These are phyloP conservation scores for Kwoniella botswanensis DNA, from an alignment of 768 basidiomycete genomes.

Conservation along the genomic window DNA sequence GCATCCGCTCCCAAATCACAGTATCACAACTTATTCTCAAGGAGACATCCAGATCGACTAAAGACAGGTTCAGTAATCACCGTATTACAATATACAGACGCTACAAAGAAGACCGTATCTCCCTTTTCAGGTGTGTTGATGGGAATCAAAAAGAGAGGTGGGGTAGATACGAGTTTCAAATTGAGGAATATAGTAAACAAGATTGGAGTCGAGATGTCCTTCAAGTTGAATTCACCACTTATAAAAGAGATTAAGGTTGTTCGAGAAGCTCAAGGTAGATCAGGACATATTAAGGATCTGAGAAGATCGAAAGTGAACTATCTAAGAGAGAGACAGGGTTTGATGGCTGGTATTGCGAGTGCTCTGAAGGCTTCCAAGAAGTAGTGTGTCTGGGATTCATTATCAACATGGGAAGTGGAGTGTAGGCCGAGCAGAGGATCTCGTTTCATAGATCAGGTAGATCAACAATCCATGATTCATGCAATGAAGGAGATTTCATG, in stretches of 20 bases:
- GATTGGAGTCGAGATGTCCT: constrained; percentile 91
- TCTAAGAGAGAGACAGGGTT: constrained; percentile 52
- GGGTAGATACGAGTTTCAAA: constrained; percentile 80
- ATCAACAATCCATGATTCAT: no score
- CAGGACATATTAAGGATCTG: constrained; percentile 38
- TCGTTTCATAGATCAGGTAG: no score
- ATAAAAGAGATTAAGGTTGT: constrained; percentile 85
- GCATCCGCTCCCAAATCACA: constrained; percentile 73
- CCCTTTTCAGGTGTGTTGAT: constrained; percentile 86
- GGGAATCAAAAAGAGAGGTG: constrained; percentile 66
- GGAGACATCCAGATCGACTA: constrained; percentile 70
- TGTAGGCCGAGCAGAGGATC: no score
- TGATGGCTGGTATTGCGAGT: constrained; percentile 53
- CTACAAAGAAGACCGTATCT: constrained; percentile 69
- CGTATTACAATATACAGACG: constrained; percentile 67
- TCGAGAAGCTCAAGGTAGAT: constrained; percentile 37
- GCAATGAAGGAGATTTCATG: no score
- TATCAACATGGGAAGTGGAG: background rate
- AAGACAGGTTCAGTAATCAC: constrained; percentile 84
- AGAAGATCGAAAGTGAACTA: constrained; percentile 53
- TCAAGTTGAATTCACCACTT: constrained; percentile 82
- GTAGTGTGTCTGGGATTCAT: constrained; percentile 3
- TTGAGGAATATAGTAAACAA: constrained; percentile 88
- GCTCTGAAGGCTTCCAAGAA: constrained; percentile 45
- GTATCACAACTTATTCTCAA: constrained; percentile 72